Base-by-base conservation (phyloP, 179 eudicot genomes). In the Vitellaria paradoxa region DNA sequence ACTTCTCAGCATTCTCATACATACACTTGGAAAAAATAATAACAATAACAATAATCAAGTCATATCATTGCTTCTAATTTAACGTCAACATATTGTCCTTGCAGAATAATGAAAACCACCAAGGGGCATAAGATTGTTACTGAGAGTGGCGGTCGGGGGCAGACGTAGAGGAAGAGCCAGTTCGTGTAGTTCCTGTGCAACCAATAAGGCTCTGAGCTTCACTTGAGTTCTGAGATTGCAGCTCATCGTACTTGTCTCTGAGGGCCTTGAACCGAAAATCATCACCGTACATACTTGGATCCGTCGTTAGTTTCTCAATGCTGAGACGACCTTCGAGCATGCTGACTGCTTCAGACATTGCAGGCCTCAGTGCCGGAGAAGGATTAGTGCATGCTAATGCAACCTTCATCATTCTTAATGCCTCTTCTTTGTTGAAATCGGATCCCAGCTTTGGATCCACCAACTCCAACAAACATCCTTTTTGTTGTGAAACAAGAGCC, bases 301-400 rank as follows among this genome's bases (percentile, higher is more conserved):
- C 86, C 6, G 81, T 50, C 55, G 83, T 75, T 64, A 78, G 20
- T 20, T 80, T 84, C 60, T 60, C 75, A 18, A 86, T 77, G 21
- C 69, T 26, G 79, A 79, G 64, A 9, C 71, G 77, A 17, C 90
- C 90, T 79, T 85, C 82, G 49, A 87, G 83, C 90, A 87, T 87
- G 73, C 88, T 75, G 20, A 84, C 70, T 9, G 77, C 88, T 62
- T 78, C 82, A 2, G 90, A 87, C 88, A 85, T 87, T 61, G 81
- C 72, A 37, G 88, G 90, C 76, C 90, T 81, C 7, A 87, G 85
- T 18, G 88, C 62, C 45, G 85, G 90, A 55, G 90, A 83, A 49
- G 86, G 80, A 68, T 79, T 85, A 5, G 86, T 81, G 79, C 90
- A 87, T 52, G 83, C 53, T 11, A 87, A 5, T 15, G 90, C 90